These are phyloP conservation scores for Entoloma clypeatum DNA, from an alignment of 1,284 basidiomycete genomes.

Conservation along the genomic window DNA sequence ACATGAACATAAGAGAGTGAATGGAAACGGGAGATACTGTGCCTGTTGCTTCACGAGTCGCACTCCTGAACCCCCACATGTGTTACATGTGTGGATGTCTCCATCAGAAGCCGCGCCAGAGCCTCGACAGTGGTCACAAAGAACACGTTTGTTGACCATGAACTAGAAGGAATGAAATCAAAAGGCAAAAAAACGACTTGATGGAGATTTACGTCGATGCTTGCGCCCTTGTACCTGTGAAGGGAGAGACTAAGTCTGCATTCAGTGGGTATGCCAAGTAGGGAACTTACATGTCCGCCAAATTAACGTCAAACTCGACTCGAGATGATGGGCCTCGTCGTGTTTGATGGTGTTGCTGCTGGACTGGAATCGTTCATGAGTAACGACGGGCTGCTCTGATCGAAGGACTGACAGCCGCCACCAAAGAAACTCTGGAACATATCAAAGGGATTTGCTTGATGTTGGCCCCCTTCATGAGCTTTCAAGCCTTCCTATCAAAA, in stretches of 20 bases:
- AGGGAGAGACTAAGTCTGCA: constrained; percentile 11
- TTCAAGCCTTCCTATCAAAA: constrained; percentile 72
- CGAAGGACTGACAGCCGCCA: constrained; percentile 53
- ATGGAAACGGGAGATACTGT: neutral
- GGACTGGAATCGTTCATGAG: constrained; percentile 4
- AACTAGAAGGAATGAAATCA: constrained; percentile 51
- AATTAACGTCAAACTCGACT: constrained; percentile 83
- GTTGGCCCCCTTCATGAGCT: constrained; percentile 77
- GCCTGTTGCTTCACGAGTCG: constrained; percentile 82
- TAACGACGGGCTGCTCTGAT: constrained; percentile 3
- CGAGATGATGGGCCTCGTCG: constrained; percentile 81
- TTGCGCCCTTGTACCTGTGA: constrained; percentile 69
- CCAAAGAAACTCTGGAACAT: constrained; percentile 93
- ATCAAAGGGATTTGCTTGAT: constrained; percentile 85
- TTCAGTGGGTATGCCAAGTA: constrained; percentile 1
- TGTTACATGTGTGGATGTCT: constrained; percentile 79
- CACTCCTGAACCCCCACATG: constrained; percentile 83
- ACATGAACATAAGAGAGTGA: constrained; percentile 17
- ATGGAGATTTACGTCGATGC: constrained; percentile 63
- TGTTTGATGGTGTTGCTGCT: constrained; percentile 56
- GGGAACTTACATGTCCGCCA: constrained; percentile 79
- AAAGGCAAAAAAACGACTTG: neutral
- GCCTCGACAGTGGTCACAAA: constrained; percentile 92
- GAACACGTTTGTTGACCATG: constrained; percentile 81
- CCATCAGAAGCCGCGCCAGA: constrained; percentile 84